Conservation (phyloP, 2,329 filamentous ascomycete species). For the Aspergillus carbonarius region DNA sequence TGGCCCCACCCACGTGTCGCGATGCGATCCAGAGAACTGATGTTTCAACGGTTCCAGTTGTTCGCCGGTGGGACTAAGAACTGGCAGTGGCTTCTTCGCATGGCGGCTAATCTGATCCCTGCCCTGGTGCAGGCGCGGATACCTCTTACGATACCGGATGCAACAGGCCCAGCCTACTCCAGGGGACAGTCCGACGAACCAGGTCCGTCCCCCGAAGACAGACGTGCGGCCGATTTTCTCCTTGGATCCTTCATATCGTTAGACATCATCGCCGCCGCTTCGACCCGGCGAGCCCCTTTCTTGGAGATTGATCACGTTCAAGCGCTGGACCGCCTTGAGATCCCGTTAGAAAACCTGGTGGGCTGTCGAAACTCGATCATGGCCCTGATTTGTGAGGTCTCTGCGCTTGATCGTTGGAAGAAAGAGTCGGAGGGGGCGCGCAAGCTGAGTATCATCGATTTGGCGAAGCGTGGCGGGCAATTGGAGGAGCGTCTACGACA, state of each 20-base stretch:
- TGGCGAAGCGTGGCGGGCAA: neutral
- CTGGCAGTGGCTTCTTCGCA: neutral
- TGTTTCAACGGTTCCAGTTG: neutral
- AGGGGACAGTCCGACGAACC: neutral
- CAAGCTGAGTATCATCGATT: slow-evolving; percentile 2
- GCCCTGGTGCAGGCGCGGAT: neutral
- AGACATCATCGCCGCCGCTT: neutral
- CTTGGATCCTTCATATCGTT: neutral
- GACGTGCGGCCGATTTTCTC: neutral
- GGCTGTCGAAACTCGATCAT: neutral
- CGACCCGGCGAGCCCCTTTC: neutral
- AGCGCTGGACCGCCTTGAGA: neutral
- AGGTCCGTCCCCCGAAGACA: neutral
- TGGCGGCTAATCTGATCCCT: neutral
- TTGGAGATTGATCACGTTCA: neutral
- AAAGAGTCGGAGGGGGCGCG: neutral
- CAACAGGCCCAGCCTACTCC: neutral
- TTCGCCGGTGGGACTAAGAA: neutral
- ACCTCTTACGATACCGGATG: neutral
- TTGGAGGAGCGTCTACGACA: neutral
- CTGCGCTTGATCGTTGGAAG: neutral
- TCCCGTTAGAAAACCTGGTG: neutral
- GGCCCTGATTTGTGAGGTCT: neutral
- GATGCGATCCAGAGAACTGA: neutral
- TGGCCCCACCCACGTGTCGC: neutral